Conservation (phyloP, 1,284 basidiomycete species). For the Leccinum subatratum region DNA sequence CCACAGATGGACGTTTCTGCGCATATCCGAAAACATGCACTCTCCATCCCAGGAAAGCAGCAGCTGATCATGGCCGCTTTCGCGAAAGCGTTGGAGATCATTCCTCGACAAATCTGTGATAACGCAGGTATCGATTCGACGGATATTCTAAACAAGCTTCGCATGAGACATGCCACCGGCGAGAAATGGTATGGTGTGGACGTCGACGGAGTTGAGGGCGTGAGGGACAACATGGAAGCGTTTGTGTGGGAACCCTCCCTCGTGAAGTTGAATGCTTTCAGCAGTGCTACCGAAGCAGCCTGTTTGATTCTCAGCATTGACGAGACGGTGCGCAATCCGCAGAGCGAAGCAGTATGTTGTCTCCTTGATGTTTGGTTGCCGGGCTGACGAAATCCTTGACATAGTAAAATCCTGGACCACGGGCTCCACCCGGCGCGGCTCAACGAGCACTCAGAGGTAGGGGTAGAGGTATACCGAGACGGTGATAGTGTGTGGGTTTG, state of each 20-base stretch:
- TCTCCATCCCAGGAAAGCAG: conserved; percentile 93
- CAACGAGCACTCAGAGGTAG: conserved; percentile 79
- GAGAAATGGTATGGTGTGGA: conserved; percentile 92
- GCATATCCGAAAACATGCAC: conserved; percentile 83
- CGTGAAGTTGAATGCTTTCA: conserved; percentile 93
- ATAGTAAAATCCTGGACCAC: conserved; percentile 72
- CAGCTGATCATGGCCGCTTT: conserved; percentile 95
- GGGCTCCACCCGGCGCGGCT: conserved; percentile 78
- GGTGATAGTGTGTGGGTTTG: conserved; percentile 37
- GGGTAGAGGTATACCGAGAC: conserved; percentile 71
- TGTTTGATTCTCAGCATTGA: conserved; percentile 93
- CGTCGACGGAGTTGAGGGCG: conserved; percentile 83
- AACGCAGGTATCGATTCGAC: conserved; percentile 98
- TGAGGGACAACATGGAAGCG: conserved; percentile 92
- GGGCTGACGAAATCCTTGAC: conserved; percentile 15
- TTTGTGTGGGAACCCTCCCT: conserved; percentile 99
- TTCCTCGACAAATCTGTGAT: conserved; percentile 97
- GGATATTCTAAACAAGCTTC: conserved; percentile 93
- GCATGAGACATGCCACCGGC: conserved; percentile 92
- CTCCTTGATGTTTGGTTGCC: conserved; percentile 7
- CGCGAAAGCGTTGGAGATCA: conserved; percentile 95
- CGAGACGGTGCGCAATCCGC: conserved; percentile 90
- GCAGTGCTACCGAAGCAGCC: conserved; percentile 92
- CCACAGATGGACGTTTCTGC: conserved; percentile 92
- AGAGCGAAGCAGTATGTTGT: conserved; percentile 75